Evolutionary conservation across 2,329 filamentous ascomycete species (phyloP), one percentile per base, ranked within the genome.

Genomic region (Aureobasidium sp.): DNA sequence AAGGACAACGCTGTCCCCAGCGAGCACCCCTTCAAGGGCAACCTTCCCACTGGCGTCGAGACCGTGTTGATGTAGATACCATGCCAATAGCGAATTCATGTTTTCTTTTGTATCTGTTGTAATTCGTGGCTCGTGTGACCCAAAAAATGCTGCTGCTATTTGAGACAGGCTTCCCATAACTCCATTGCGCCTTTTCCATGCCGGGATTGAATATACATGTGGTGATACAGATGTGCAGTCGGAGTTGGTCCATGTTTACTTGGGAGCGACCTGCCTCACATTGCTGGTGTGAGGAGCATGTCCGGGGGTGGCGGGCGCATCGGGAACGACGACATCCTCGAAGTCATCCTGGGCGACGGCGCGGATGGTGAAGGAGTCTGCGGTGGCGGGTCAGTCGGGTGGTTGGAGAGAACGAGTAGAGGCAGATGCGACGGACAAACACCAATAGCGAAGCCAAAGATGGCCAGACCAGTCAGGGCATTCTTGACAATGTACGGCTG

Each of bases 311-410:
- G 77, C 74, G 52, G 90, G 87, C 58, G 83, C 80, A 73, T 90
- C 89, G 31, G 94, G 94, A 41, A 97, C 87, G 73, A 91, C 87
- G 69, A 97, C 92, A 73, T 99, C 94, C 63, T 92, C 90, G 78
- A 99, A 99, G 68, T 97, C 90, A 75, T 97, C 94, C 77, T 97
- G 94, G 47, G 93, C 91, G 71, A 99, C 89, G 61, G 90, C 91
- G 67, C 81, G 84, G 72, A 99, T 88, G 45, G 87, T 90, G 74
- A 84, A 89, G 61, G 82, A 77, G 72, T 89, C 87, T 89, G 64
- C 37, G 52, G 34, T n/a, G 14, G 9, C 20, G 12, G 29, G 27
- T 65, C n/a, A 68, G 62, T 52, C 17, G 27, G 14, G 22, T 29
- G 25, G 48, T 27, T 8, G 15, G 12, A n/a, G 27, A 36, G 17